Conservation (phyloP, 1,284 basidiomycete species). For the Ustilago xerochloae region DNA sequence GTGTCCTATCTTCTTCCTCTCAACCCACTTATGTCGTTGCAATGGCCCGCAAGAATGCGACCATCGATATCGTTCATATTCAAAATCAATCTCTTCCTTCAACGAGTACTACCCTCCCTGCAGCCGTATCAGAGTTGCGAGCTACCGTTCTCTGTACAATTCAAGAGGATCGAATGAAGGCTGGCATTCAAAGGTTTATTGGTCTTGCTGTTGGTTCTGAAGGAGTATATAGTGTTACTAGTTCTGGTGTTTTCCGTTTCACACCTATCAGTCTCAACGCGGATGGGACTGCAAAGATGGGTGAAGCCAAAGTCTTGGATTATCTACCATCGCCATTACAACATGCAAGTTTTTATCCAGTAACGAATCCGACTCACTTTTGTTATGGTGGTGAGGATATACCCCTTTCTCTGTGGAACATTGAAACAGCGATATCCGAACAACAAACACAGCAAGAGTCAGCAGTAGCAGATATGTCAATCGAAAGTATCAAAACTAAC, state of each 20-base stretch:
- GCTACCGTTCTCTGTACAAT: conserved; percentile 48
- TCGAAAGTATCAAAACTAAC: conserved; percentile 22
- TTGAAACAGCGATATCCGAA: conserved; percentile 34
- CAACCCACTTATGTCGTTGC: conserved; percentile 39
- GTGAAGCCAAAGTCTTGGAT: conserved; percentile 22
- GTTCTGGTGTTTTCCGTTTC: conserved; percentile 50
- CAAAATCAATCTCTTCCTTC: conserved; percentile 27
- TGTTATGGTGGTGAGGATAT: conserved; percentile 59
- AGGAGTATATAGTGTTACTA: conserved; percentile 52
- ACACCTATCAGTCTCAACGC: conserved; percentile 20
- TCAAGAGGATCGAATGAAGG: conserved; percentile 46
- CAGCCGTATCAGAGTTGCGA: conserved; percentile 9
- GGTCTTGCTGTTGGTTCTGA: conserved; percentile 43
- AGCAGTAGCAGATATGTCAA: conserved; percentile 20
- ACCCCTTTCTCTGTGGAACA: conserved; percentile 57
- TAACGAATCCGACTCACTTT: conserved; percentile 50
- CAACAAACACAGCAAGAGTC: conserved; percentile 13
- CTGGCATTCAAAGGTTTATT: conserved; percentile 57
- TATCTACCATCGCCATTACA: conserved; percentile 53
- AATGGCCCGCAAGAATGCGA: conserved; percentile 54
- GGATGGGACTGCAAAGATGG: not conserved
- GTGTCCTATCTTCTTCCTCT: conserved; percentile 20
- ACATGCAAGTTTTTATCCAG: conserved; percentile 45
- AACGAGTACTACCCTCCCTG: conserved; percentile 12
- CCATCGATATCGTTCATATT: conserved; percentile 52